A percentile compares a stretch with the other conserved stretches of the same genome.
Evolutionary conservation across 2,329 filamentous ascomycete species (phyloP).

Genomic region (Chaetomium globosum): DNA sequence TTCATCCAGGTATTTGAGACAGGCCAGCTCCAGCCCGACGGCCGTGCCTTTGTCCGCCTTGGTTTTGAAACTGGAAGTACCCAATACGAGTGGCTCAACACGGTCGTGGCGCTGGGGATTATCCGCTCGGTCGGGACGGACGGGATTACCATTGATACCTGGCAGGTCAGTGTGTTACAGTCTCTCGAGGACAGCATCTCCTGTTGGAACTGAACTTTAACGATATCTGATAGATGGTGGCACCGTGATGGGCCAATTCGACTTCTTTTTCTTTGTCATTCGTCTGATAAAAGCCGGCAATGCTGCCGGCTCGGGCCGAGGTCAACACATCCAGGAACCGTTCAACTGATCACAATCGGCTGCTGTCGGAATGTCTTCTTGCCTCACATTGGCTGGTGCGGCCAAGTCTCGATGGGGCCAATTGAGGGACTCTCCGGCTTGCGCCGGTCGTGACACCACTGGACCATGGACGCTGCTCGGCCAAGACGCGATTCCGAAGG

Average conservation of each 20-base stretch:
- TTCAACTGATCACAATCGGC: neutral
- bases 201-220: too few relatives aligned
- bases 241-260: too few relatives aligned
- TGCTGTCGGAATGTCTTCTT: conserved; percentile 5
- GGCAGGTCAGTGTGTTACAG: neutral
- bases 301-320: conserved; percentile 18
- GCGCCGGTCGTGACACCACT: conserved; percentile 13
- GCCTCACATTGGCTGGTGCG: neutral
- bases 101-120: neutral
- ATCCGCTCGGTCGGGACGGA: neutral
- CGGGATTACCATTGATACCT: neutral
- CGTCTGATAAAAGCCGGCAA: neutral
- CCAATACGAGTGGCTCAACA: too few relatives aligned
- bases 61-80: too few relatives aligned
- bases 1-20: conserved; percentile 33
- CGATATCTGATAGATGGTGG: too few relatives aligned
- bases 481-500: conserved; percentile 20
- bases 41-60: too few relatives aligned
- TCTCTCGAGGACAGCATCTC: neutral
- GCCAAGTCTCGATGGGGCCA: conserved; percentile 1
- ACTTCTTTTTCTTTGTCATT: too few relatives aligned
- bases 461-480: neutral
- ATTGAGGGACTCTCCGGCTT: conserved; percentile 15
- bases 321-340: neutral
- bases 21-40: conserved; percentile 22